A percentile compares a stretch with the other conserved stretches of the same genome.
Evolutionary conservation across 768 basidiomycete genomes (phyloP).

Genomic region (Hypsizygus marmoreus): DNA sequence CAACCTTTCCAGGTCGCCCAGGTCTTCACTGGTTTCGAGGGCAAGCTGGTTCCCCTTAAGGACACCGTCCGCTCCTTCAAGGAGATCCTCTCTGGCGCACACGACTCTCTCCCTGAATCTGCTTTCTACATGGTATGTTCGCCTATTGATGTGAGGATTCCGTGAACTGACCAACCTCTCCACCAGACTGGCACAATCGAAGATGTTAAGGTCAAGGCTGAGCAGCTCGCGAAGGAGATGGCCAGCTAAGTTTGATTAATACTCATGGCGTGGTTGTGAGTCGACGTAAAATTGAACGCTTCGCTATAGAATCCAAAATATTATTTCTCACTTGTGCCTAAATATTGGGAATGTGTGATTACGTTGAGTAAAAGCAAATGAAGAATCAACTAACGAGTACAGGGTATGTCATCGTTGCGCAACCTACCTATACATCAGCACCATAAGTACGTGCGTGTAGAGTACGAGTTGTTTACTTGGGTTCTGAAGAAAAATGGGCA

Average conservation of each 20-base stretch:
- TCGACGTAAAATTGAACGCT: conserved; percentile 9
- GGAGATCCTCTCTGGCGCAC: conserved; percentile 90
- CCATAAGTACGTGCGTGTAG: no score
- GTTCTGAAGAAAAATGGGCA: no score
- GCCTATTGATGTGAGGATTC: neutral
- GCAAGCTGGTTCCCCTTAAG: conserved; percentile 94
- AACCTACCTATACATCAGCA: no score
- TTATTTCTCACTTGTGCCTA: conserved; percentile 4
- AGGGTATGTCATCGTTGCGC: no score
- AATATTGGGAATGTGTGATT: neutral
- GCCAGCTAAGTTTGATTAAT: conserved; percentile 40
- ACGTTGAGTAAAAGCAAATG: no score
- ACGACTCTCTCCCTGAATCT: conserved; percentile 90
- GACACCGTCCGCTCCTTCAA: conserved; percentile 97
- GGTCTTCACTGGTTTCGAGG: conserved; percentile 99
- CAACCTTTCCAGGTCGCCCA: conserved; percentile 99
- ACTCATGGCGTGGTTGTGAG: conserved; percentile 9
- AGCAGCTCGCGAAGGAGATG: conserved; percentile 96
- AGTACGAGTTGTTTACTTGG: no score
- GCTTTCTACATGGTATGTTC: conserved; percentile 90
- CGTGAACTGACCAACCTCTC: conserved; percentile 6
- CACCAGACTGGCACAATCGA: conserved; percentile 85
- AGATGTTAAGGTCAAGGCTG: conserved; percentile 96
- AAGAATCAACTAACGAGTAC: no score
- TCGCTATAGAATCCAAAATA: conserved; percentile 13